Base-by-base conservation (phyloP, 1,284 basidiomycete genomes). In the Fistulinella cinereoalba region DNA sequence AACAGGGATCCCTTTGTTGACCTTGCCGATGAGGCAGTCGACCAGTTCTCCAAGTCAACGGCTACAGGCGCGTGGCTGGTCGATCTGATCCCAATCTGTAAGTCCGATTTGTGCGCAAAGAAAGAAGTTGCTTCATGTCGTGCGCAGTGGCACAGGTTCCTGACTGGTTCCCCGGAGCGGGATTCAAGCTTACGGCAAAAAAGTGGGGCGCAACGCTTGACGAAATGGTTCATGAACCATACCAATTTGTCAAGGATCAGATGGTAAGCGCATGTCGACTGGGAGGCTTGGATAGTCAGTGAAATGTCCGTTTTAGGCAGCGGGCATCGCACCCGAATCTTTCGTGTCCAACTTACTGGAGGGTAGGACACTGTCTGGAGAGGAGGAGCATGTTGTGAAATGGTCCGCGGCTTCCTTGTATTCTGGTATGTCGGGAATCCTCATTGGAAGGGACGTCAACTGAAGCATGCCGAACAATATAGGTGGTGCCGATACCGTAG, bases 131-230 rank as follows among this genome's bases (percentile, higher is more conserved):
- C 18, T 12, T 27, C 7, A 15, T 32, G 9, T 29, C 12, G n/a
- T 29, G 27, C 16, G 3, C 49, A 81, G 80, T 83, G 54, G 72
- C 72, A 41, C 69, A 81, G 55, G 50, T 83, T 16, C 82, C 82
- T 4, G 58, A 65, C 7, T 83, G 81, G 80, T 69, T 81, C 51
- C 81, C 81, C 13, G 80, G 81, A 24, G 76, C 79, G 4, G 68
- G 69, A 16, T 83, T 81, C 65, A 74, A 76, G 54, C 69, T 55
- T 46, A 73, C 62, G 38, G 79, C 80, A 4, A 66, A 66, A 29
- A 57, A 63, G 37, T 78, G 77, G 71, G 67, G 71, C 16, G 57
- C 59, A 11, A 76, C 73, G 9, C 61, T 79, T 41, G 50, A 61
- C n/a, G 68, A 74, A 27, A 66, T 76, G 66, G 71, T 76, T 37